Conservation (phyloP, 192 early-diverging fungal genomes). For the Coemansia furcata region DNA sequence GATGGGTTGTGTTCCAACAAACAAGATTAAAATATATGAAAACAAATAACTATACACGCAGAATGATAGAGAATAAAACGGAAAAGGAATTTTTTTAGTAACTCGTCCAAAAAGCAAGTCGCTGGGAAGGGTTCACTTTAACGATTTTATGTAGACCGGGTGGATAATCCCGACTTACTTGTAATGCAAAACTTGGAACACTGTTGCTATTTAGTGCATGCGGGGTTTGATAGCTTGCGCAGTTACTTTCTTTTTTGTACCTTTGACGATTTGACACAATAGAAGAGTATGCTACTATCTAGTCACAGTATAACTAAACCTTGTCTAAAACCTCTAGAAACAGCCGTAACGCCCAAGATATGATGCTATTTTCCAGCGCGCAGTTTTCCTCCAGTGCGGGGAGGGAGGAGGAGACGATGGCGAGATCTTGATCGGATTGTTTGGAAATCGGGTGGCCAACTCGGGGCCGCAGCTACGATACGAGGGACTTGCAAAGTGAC, state of each 20-base stretch:
- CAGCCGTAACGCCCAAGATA: not conserved
- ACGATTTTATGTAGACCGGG: not conserved
- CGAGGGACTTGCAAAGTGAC: not conserved
- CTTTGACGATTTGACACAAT: not conserved
- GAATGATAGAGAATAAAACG: not conserved
- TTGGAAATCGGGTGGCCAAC: not conserved
- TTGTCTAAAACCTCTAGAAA: slow-evolving; percentile 6
- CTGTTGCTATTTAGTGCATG: not conserved
- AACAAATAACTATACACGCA: not conserved
- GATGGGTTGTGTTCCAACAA: not conserved
- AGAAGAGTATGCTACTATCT: not conserved
- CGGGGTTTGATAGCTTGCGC: not conserved
- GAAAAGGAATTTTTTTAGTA: not conserved
- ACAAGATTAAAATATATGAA: slow-evolving; percentile 8
- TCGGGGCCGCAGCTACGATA: not conserved
- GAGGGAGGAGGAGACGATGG: not conserved
- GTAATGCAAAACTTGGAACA: not conserved
- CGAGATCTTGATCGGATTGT: not conserved
- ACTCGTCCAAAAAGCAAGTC: not conserved
- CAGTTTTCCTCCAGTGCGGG: not conserved
- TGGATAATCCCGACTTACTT: not conserved
- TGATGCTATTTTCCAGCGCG: not conserved
- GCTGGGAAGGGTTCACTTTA: not conserved
- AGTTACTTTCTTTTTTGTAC: not conserved
- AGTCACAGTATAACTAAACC: not conserved